Conservation (phyloP, 805 yeast genomes). For the Lachancea waltii region DNA sequence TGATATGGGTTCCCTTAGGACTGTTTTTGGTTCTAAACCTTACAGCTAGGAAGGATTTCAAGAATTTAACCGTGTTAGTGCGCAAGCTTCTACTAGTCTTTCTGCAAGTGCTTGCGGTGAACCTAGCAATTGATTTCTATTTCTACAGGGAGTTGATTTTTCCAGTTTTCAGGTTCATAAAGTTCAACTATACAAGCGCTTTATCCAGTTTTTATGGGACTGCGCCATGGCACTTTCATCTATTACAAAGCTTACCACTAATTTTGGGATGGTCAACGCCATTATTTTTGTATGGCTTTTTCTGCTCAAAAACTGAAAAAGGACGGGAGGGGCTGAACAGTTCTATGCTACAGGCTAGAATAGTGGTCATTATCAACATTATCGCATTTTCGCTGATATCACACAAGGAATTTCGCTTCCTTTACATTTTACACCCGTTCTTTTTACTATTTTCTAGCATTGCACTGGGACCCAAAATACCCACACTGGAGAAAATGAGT, state of each 20-base stretch:
- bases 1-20: slow-evolving; percentile 71
- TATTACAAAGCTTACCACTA: slow-evolving; percentile 77
- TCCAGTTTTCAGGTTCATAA: slow-evolving; percentile 63
- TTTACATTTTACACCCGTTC: slow-evolving; percentile 79
- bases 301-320: slow-evolving; percentile 16
- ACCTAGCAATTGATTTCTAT: slow-evolving; percentile 44
- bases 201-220: slow-evolving; percentile 79
- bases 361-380: slow-evolving; percentile 40
- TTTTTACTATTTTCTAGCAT: slow-evolving; percentile 38
- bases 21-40: slow-evolving; percentile 21
- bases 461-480: neutral
- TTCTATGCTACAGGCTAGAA: slow-evolving; percentile 23
- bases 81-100: slow-evolving; percentile 21
- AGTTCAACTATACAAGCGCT: slow-evolving; percentile 70
- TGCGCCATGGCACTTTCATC: slow-evolving; percentile 78
- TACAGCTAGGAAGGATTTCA: slow-evolving; percentile 9
- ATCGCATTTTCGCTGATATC: slow-evolving; percentile 54
- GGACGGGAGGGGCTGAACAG: slow-evolving; percentile 1
- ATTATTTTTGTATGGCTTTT: slow-evolving; percentile 42
- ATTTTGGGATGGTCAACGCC: slow-evolving; percentile 64
- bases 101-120: slow-evolving; percentile 32
- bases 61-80: slow-evolving; percentile 12
- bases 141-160: slow-evolving; percentile 53
- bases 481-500: neutral
- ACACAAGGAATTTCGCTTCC: slow-evolving; percentile 89